These are phyloP conservation scores for Trichoderma virens DNA, from an alignment of 495 filamentous ascomycete species.

Conservation along the genomic window DNA sequence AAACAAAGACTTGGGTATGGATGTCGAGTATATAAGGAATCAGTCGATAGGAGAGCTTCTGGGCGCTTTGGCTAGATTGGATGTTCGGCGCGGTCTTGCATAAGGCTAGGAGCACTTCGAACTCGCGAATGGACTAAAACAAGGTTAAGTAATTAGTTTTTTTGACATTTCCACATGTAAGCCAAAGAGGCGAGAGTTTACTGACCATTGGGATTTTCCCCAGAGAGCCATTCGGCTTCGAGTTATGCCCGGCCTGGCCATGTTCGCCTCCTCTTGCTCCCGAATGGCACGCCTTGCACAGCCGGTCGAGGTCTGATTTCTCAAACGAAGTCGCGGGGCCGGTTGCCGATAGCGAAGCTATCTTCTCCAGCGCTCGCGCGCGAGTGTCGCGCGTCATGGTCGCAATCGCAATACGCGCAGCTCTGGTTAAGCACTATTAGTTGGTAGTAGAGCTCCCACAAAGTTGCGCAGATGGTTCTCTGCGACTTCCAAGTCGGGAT, in stretches of 20 bases:
- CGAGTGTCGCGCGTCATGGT: slow-evolving; percentile 47
- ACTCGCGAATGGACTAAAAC: slow-evolving; percentile 60
- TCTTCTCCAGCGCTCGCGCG: slow-evolving; percentile 60
- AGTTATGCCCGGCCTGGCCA: slow-evolving; percentile 25
- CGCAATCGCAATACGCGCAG: background rate
- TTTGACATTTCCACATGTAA: background rate
- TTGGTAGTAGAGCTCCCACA: background rate
- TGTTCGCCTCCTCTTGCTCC: slow-evolving; percentile 24
- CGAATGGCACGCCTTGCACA: slow-evolving; percentile 49
- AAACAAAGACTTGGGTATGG: slow-evolving; percentile 63
- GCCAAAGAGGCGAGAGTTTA: slow-evolving; percentile 7
- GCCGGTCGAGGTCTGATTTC: slow-evolving; percentile 54
- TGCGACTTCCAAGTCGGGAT: background rate
- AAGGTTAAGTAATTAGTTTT: slow-evolving; percentile 15
- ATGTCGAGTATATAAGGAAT: slow-evolving; percentile 77
- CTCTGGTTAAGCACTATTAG: no score
- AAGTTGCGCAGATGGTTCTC: background rate
- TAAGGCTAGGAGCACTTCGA: slow-evolving; percentile 80
- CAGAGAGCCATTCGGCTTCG: slow-evolving; percentile 22
- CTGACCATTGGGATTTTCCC: slow-evolving; percentile 46
- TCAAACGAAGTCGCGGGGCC: slow-evolving; percentile 43
- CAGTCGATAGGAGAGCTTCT: slow-evolving; percentile 64
- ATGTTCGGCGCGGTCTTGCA: slow-evolving; percentile 78
- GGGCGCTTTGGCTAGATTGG: slow-evolving; percentile 56
- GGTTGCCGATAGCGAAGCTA: slow-evolving; percentile 55